Evolutionary conservation across 2,329 filamentous ascomycete genomes (phyloP).

Genomic region (Scedosporium dehoogii): DNA sequence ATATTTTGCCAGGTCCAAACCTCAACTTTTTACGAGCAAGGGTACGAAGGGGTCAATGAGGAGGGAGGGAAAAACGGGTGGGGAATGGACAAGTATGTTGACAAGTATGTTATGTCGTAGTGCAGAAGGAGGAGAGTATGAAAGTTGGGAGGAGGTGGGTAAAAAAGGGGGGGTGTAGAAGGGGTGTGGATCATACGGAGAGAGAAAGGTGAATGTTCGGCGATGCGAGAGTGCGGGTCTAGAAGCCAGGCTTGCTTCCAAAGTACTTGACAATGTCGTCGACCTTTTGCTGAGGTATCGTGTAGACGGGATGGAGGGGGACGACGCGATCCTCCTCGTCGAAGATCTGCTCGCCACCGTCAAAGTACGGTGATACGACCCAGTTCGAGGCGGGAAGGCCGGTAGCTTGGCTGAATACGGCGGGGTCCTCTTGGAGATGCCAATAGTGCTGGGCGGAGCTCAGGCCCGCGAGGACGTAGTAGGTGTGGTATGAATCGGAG

Average conservation of each 20-base stretch:
- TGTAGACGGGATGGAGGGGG: slow-evolving; percentile 66
- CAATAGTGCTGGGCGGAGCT: slow-evolving; percentile 69
- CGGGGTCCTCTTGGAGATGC: slow-evolving; percentile 26
- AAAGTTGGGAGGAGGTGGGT: background rate
- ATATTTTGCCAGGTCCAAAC: background rate
- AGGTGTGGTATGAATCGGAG: slow-evolving; percentile 85
- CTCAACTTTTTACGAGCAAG: background rate
- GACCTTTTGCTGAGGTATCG: slow-evolving; percentile 57
- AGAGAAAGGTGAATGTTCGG: background rate
- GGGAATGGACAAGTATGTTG: background rate
- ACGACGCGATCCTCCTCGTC: slow-evolving; percentile 54
- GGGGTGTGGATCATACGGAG: background rate
- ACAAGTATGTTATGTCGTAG: background rate
- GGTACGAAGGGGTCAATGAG: background rate
- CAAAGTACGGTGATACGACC: slow-evolving; percentile 37
- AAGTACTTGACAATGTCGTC: slow-evolving; percentile 52
- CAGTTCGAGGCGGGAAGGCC: slow-evolving; percentile 27
- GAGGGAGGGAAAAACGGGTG: background rate
- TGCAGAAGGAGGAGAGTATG: background rate
- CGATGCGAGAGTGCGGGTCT: slow-evolving; percentile 8
- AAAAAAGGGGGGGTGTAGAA: background rate
- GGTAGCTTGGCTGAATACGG: slow-evolving; percentile 16
- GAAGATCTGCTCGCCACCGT: slow-evolving; percentile 50
- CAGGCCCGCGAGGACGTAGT: slow-evolving; percentile 80
- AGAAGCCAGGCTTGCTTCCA: slow-evolving; percentile 40